Conservation (phyloP, 75 land plant species). For the Larix kaempferi region DNA sequence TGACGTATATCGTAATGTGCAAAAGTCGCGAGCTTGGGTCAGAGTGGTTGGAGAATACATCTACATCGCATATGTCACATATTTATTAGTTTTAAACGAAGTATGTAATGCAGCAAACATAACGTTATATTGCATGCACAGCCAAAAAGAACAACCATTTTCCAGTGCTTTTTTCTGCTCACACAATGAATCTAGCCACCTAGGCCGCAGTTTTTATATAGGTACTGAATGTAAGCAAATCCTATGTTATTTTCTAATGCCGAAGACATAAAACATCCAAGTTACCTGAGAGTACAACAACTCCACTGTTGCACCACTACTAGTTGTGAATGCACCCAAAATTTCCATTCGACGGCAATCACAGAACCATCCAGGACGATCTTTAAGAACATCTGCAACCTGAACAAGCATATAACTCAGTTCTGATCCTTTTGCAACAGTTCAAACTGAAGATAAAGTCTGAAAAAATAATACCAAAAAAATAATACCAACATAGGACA, state of each 20-base stretch:
- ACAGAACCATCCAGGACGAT: conserved; percentile 37
- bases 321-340: conserved; percentile 35
- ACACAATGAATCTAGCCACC: background rate
- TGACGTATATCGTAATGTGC: conserved; percentile 44
- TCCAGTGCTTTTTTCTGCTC: background rate
- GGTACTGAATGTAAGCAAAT: background rate
- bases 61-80: conserved; percentile 8
- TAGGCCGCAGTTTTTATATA: background rate
- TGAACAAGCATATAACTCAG: conserved; percentile 2
- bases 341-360: conserved; percentile 47
- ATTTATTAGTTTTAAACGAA: background rate
- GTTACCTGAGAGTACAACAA: conserved; percentile 42
- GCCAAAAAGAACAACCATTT: background rate
- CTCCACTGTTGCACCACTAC: conserved; percentile 39
- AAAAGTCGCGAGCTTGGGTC: conserved; percentile 42
- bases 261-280: background rate
- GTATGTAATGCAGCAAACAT: background rate
- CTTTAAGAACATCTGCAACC: conserved; percentile 45
- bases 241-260: background rate
- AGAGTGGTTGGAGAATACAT: conserved; percentile 51
- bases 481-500: background rate
- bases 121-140: background rate
- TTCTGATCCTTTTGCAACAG: background rate
- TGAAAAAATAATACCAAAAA: background rate
- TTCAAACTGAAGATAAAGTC: background rate